A percentile compares a stretch with the other conserved stretches of the same genome.
These are phyloP conservation scores for Chlamydomonas sphaeroides DNA, from an alignment of 139 green algal genomes.

Conservation along the genomic window DNA sequence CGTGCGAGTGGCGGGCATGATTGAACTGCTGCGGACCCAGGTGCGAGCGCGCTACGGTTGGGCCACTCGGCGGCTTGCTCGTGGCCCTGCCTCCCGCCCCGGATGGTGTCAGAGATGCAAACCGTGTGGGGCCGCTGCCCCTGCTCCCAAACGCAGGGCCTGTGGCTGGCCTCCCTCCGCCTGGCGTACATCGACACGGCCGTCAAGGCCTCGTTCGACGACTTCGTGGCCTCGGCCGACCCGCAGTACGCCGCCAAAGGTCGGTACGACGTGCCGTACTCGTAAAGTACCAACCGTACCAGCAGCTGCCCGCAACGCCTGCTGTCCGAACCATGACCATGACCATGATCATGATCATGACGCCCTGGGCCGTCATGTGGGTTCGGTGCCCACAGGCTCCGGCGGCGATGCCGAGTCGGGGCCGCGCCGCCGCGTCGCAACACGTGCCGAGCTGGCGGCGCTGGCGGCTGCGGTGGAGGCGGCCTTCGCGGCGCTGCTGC, in stretches of 20 bases:
- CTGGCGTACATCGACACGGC: conserved; percentile 26
- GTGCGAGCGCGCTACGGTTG: too few species aligned
- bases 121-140: too few species aligned
- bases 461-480: conserved; percentile 7
- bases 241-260: not conserved
- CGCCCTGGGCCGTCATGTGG: too few species aligned
- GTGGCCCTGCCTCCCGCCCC: not conserved
- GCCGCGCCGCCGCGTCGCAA: not conserved
- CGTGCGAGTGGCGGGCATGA: conserved; percentile 32
- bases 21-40: conserved; percentile 23
- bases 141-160: too few species aligned
- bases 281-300: too few species aligned
- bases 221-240: not conserved
- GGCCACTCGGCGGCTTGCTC: too few species aligned
- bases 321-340: too few species aligned
- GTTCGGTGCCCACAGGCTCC: too few species aligned
- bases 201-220: not conserved
- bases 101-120: too few species aligned
- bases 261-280: too few species aligned
- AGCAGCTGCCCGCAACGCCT: too few species aligned
- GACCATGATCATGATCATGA: too few species aligned
- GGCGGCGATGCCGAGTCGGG: not conserved
- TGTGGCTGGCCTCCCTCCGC: conserved; percentile 21
- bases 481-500: not conserved
- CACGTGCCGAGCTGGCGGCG: conserved; percentile 5